Evolutionary conservation across 805 yeast species (phyloP).

Genomic region (Scheffersomyces coipomensis): DNA sequence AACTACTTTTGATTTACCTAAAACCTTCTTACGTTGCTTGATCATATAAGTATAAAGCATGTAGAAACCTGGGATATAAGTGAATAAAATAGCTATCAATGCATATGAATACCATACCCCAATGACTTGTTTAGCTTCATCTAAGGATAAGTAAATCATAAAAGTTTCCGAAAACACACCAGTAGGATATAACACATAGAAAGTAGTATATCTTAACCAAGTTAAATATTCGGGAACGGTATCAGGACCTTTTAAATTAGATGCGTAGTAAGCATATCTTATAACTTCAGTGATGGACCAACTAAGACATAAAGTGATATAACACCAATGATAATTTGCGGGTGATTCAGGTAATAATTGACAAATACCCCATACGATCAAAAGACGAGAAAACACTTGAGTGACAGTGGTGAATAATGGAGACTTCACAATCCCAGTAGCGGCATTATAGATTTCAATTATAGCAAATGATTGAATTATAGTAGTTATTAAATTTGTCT

Average conservation of each 20-base stretch:
- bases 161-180: slow-evolving; percentile 87
- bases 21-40: slow-evolving; percentile 77
- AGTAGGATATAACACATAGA: slow-evolving; percentile 79
- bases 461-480: slow-evolving; percentile 76
- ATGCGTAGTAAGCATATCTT: slow-evolving; percentile 84
- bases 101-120: slow-evolving; percentile 54
- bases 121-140: slow-evolving; percentile 56
- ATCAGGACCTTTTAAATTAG: slow-evolving; percentile 51
- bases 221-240: slow-evolving; percentile 58
- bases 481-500: slow-evolving; percentile 58
- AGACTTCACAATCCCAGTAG: slow-evolving; percentile 77
- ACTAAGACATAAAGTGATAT: slow-evolving; percentile 67
- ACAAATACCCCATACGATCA: slow-evolving; percentile 82
- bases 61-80: slow-evolving; percentile 87
- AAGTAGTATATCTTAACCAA: slow-evolving; percentile 79
- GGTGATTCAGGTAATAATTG: slow-evolving; percentile 71
- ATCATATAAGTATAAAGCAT: slow-evolving; percentile 85
- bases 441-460: slow-evolving; percentile 76
- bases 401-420: slow-evolving; percentile 81
- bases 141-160: slow-evolving; percentile 67
- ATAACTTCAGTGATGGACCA: slow-evolving; percentile 96
- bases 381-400: slow-evolving; percentile 83
- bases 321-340: slow-evolving; percentile 58
- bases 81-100: slow-evolving; percentile 54
- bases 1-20: slow-evolving; percentile 35